Evolutionary conservation across 2,329 filamentous ascomycete species (phyloP).

Genomic region (Trichoderma atroviride): DNA sequence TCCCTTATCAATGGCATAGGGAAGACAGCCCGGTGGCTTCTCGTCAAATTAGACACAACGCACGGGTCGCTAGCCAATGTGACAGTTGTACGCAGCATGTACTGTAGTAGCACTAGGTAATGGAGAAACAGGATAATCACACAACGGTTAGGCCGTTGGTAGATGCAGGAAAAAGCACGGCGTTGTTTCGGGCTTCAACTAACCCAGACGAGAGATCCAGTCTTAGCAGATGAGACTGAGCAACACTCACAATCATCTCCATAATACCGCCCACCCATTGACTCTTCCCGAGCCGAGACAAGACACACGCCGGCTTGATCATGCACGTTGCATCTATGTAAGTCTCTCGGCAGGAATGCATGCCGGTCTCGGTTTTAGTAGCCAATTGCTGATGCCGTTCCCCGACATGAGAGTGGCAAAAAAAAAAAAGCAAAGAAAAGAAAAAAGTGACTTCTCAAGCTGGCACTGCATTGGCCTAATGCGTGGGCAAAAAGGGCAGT

Average conservation of each 20-base stretch:
- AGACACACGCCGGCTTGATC: background rate
- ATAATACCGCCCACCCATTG: background rate
- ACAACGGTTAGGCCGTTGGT: background rate
- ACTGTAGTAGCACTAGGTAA: no score
- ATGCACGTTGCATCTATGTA: slow-evolving; percentile 22
- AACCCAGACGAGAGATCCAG: background rate
- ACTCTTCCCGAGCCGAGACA: background rate
- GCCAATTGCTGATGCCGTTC: background rate
- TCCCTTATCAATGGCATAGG: background rate
- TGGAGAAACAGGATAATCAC: background rate
- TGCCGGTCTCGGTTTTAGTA: background rate
- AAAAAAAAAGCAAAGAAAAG: background rate
- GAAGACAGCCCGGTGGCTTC: background rate
- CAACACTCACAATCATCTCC: background rate
- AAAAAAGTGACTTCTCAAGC: background rate
- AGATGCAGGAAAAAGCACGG: slow-evolving; percentile 12
- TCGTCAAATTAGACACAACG: background rate
- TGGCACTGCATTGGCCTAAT: background rate
- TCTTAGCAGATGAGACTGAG: background rate
- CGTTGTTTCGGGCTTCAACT: background rate
- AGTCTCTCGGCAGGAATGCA: slow-evolving; percentile 17
- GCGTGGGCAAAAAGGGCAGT: background rate
- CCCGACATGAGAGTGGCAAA: slow-evolving; percentile 6
- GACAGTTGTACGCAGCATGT: background rate
- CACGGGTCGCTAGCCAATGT: background rate